These are phyloP conservation scores for Mycena pura DNA, from an alignment of 768 basidiomycete species.

Conservation along the genomic window DNA sequence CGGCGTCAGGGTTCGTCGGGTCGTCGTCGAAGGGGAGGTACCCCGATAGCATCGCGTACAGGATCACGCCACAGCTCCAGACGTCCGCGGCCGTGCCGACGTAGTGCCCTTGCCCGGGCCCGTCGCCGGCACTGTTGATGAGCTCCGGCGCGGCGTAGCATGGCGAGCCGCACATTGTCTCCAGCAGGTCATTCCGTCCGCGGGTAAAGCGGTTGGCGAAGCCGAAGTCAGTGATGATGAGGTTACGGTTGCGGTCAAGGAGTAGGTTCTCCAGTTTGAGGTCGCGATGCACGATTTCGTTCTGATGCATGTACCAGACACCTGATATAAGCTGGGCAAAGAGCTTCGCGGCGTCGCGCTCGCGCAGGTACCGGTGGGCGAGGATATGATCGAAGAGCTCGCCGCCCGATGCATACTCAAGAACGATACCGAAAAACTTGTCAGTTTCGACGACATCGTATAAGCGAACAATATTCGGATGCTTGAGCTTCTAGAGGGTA, in stretches of 20 bases:
- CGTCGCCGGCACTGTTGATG: constrained; percentile 95
- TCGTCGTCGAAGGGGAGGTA: constrained; percentile 99
- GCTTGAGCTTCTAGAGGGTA: constrained; percentile 77
- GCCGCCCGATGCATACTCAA: constrained; percentile 98
- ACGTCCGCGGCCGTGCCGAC: constrained; percentile 99
- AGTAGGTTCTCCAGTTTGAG: constrained; percentile 81
- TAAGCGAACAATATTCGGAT: constrained; percentile 96
- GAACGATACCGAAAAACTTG: constrained; percentile 99
- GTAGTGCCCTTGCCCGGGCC: too few species aligned
- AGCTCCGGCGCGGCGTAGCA: constrained; percentile 99
- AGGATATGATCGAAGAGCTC: constrained; percentile 99
- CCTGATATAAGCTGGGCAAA: constrained; percentile 99
- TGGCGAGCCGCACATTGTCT: constrained; percentile 95
- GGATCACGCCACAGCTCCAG: constrained; percentile 95
- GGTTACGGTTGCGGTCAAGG: constrained; percentile 21
- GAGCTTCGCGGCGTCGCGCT: constrained; percentile 92
- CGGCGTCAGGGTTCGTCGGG: constrained; percentile 96
- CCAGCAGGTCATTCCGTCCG: constrained; percentile 92
- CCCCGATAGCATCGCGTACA: constrained; percentile 95
- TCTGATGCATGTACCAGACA: constrained; percentile 91
- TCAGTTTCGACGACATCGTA: constrained; percentile 99
- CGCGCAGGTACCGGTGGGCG: constrained; percentile 94
- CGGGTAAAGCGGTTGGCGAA: constrained; percentile 82
- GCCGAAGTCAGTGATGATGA: constrained; percentile 36
- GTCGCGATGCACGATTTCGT: constrained; percentile 81